Conservation (phyloP, 2,329 filamentous ascomycete genomes). For the Pyricularia grisea region DNA sequence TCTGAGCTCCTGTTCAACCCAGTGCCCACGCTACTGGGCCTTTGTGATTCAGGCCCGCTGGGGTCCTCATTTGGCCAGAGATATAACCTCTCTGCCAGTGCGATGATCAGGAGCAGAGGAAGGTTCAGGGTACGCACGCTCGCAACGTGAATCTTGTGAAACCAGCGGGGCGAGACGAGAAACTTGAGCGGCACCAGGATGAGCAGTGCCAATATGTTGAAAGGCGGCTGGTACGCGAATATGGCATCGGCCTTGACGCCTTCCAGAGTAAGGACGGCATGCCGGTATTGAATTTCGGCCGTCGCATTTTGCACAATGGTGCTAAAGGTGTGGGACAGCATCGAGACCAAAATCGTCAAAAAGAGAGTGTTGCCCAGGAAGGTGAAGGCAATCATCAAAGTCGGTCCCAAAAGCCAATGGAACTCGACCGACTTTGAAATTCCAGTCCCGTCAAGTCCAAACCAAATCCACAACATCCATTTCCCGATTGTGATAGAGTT, state of each 20-base stretch:
- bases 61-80: conserved; percentile 42
- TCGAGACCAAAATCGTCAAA: conserved; percentile 80
- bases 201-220: conserved; percentile 71
- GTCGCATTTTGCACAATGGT: conserved; percentile 68
- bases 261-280: conserved; percentile 73
- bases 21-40: conserved; percentile 7
- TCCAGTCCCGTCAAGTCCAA: conserved; percentile 57
- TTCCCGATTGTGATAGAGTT: conserved; percentile 52
- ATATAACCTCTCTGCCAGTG: conserved; percentile 58
- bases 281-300: conserved; percentile 76
- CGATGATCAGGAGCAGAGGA: conserved; percentile 63
- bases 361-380: conserved; percentile 83
- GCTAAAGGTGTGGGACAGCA: conserved; percentile 76
- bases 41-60: conserved; percentile 13
- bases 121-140: conserved; percentile 66
- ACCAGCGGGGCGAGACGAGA: conserved; percentile 71
- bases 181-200: conserved; percentile 70
- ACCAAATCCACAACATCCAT: conserved; percentile 77
- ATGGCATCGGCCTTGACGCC: conserved; percentile 79
- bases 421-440: conserved; percentile 57
- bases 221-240: conserved; percentile 74
- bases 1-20: conserved; percentile 8
- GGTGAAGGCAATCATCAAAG: conserved; percentile 73
- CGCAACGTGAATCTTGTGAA: conserved; percentile 81
- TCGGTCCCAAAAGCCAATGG: conserved; percentile 69